Base-by-base conservation (phyloP, 495 filamentous ascomycete species). In the Thermothielavioides terrestris region DNA sequence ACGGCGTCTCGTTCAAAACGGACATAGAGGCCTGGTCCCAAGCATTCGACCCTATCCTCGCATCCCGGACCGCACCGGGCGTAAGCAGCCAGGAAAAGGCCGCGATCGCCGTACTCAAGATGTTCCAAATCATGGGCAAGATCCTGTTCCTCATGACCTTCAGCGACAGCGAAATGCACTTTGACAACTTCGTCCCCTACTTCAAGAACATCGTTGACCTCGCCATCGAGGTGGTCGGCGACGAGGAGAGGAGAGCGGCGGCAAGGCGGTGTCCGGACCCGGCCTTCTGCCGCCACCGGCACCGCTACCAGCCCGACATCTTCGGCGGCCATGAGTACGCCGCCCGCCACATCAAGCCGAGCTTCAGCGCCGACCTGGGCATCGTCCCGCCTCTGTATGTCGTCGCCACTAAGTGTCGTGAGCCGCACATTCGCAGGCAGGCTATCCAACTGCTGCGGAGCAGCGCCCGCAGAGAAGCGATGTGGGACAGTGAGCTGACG, bases 401-500 rank as follows among this genome's bases (percentile, higher is more conserved):
- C 10, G 74, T 76, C 11, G 80, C 76, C 7, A 78, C 74, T 11
- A 75, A 74, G 50, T 85, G 80, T 58, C 75, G 80, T 12, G 74
- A 84, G 49, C 68, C 74, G 1, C 37, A 59, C 0, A 71, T 78
- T 39, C 68, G 81, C 11, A 66, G 75, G 4, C 70, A 74, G 47
- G 81, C 81, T 6, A 77, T 84, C 36, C 61, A 67, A 43, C 57
- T 83, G 9, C 64, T 85, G 25, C 63, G 67, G 31, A 70, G 68
- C 20, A 69, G 72, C 37, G 72, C 74, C 4, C 65, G 80, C 27
- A 70, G 80, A 54, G 82, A 85, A 64, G 81, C 77, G 15, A 73
- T 84, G 55, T 84, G 76, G 75, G 78, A 84, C 59, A 82, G 78
- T 54, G 62, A 75, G 50, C 60, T 79, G 30, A 70, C 72, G 18